Evolutionary conservation across 345 rosid genomes (phyloP).

Genomic region (Hypericum perforatum): DNA sequence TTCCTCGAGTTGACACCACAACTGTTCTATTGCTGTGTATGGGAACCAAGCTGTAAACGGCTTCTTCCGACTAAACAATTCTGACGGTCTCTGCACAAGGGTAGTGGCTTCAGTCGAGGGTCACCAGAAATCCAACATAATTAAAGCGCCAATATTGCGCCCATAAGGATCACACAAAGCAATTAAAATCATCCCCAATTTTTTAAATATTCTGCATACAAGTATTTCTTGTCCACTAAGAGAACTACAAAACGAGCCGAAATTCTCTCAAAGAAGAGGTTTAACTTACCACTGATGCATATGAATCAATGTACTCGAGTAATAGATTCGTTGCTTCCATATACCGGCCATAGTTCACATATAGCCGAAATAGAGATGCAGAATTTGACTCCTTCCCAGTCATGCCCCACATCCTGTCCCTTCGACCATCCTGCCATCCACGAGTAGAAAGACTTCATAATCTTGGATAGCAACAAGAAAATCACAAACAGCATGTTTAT

Average conservation of each 20-base stretch:
- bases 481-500: not conserved
- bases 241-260: not conserved
- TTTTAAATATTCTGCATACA: too few relatives aligned
- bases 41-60: conserved; percentile 79
- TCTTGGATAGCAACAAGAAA: not conserved
- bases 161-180: too few relatives aligned
- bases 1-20: conserved; percentile 76
- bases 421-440: conserved; percentile 43
- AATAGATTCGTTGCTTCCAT: conserved; percentile 76
- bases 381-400: conserved; percentile 66
- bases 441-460: conserved; percentile 4
- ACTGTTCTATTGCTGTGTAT: conserved; percentile 52
- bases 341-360: conserved; percentile 63
- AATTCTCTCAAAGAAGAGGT: not conserved
- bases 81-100: conserved; percentile 59
- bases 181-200: too few relatives aligned
- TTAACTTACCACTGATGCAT: conserved; percentile 61
- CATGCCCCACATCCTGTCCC: conserved; percentile 67
- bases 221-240: too few relatives aligned
- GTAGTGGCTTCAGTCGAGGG: conserved; percentile 11
- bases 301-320: conserved; percentile 58
- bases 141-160: too few relatives aligned
- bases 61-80: conserved; percentile 57
- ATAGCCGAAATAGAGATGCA: conserved; percentile 67
- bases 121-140: conserved; percentile 5